Conservation (phyloP, 441 rosid species). For the Syzygium malaccense region DNA sequence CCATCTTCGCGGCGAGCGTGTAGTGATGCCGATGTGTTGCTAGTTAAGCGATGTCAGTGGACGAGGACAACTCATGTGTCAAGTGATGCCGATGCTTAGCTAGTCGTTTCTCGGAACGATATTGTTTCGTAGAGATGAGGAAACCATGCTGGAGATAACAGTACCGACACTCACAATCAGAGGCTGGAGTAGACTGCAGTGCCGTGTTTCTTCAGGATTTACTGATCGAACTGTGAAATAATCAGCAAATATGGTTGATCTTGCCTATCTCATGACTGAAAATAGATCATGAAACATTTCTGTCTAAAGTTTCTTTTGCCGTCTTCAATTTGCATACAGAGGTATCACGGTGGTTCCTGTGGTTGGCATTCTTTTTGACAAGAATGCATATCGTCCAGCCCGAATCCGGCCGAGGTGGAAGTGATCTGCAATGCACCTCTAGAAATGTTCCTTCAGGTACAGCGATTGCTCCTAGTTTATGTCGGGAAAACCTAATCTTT, state of each 20-base stretch:
- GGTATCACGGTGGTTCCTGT: slow-evolving; percentile 53
- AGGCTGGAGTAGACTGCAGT: neutral
- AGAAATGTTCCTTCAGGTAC: slow-evolving; percentile 73
- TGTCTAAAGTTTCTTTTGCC: neutral
- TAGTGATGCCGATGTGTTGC: too few species aligned
- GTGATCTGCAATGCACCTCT: slow-evolving; percentile 60
- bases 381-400: slow-evolving; percentile 36
- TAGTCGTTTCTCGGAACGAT: neutral
- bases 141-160: neutral
- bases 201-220: neutral
- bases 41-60: too few species aligned
- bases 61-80: neutral
- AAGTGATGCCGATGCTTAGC: neutral
- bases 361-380: slow-evolving; percentile 32
- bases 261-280: neutral
- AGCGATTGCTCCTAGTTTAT: neutral
- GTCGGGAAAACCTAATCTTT: neutral
- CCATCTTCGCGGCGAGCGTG: neutral
- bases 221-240: neutral
- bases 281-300: neutral
- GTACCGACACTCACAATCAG: neutral
- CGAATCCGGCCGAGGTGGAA: slow-evolving; percentile 52
- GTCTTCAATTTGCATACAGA: slow-evolving; percentile 19
- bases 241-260: neutral
- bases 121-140: neutral